phyloP scores from a whole-genome alignment of 2,329 filamentous ascomycete species.

The Hymenoscyphus scutula region DNA sequence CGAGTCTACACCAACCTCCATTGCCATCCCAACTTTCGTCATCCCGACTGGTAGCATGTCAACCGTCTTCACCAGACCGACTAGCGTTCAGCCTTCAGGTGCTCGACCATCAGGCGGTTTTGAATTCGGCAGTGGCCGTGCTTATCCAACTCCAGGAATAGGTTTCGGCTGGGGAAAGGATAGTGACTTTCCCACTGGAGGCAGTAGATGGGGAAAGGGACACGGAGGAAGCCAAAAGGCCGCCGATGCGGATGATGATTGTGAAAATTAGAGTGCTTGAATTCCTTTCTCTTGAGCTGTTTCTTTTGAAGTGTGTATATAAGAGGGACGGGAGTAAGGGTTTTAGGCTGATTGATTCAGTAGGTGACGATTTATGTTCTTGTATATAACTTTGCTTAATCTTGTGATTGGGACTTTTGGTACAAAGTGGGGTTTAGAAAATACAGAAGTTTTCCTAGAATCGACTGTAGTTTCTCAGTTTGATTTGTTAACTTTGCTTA shows the following conservation, averaged over 20 bases:
- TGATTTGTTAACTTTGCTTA: too few relatives aligned
- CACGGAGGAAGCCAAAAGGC: neutral
- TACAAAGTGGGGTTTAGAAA: neutral
- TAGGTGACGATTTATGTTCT: neutral
- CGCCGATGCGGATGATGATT: neutral
- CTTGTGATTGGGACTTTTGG: neutral
- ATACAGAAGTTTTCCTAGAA: neutral
- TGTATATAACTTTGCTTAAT: constrained; percentile 2
- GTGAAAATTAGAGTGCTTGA: neutral
- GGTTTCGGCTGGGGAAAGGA: neutral
- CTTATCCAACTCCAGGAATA: neutral
- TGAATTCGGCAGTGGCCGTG: neutral
- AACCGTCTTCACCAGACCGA: neutral
- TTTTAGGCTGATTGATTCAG: neutral
- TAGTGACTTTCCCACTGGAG: too few relatives aligned
- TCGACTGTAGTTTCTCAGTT: neutral
- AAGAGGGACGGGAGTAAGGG: neutral
- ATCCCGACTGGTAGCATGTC: neutral
- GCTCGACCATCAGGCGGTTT: too few relatives aligned
- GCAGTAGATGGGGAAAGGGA: too few relatives aligned
- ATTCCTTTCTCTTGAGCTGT: neutral
- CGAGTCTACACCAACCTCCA: neutral
- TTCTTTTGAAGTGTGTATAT: neutral
- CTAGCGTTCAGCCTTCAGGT: neutral
- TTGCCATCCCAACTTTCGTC: neutral